Evolutionary conservation across 2,329 filamentous ascomycete species (phyloP), one percentile per base, ranked within the genome.

Genomic region (Colletotrichum sp.): DNA sequence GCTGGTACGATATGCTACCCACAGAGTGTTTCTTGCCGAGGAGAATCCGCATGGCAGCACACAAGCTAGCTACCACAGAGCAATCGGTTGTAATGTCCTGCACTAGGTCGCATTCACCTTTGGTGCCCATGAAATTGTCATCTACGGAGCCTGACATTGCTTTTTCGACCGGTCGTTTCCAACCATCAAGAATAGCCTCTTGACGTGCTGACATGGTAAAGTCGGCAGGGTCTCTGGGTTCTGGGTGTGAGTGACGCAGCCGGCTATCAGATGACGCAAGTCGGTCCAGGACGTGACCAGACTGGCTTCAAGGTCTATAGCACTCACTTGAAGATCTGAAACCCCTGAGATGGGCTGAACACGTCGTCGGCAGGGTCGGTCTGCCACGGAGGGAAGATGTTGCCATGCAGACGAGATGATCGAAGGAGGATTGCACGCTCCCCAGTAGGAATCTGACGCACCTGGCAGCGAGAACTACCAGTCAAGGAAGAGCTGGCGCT

Each of bases 41-140:
- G 10, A 93, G 89, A 77, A 95, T 90, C 55, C 93, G 93, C 76
- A 94, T 93, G 28, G 92, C 93, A 30, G 96, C 96, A 82, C 96
- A 98, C 8, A 99, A 89, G 82, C 97, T 98, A 18, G 97, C 97
- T 32, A 99, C 96, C 5, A 99, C 96, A 2, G 97, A 98, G 82
- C 97, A 99, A 83, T 99, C 97, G 1, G 96, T 97, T 7, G 96
- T 96, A 75, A 98, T 93, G 84, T 99, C 97, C 84, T 99, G 97
- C 4, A 98, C 96, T 9, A 99, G 90, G 84, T 99, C 96, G 76
- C 94, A 92, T 16, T 90, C 89, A 10, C 88, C 85, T 8, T 85
- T 84, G 18, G 89, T 87, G 62, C 86, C 84, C 92, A 95, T 94
- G 13, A 90, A 85, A 16, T 88, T 72, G 16, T 83, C 79, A 27